Conservation (phyloP, 129 eudicot species). For the Sambucus nigra region DNA sequence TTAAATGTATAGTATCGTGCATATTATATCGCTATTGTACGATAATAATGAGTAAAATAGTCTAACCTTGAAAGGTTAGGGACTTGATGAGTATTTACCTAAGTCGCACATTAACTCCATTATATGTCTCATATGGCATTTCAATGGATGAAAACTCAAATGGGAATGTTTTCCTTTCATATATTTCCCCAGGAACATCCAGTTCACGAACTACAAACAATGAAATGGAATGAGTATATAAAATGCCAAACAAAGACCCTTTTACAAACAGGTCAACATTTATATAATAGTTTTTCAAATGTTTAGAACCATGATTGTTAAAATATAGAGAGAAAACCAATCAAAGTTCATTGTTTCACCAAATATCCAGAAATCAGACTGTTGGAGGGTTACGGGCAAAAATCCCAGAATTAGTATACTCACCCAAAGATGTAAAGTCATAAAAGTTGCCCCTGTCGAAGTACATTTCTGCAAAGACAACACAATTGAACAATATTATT, state of each 20-base stretch:
- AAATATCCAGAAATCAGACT: too few species aligned
- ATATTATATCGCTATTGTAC: too few species aligned
- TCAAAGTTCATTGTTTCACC: constrained; percentile 1
- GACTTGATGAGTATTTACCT: constrained; percentile 36
- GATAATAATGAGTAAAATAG: too few species aligned
- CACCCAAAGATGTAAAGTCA: constrained; percentile 96
- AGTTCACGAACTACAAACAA: constrained; percentile 78
- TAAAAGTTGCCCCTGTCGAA: constrained; percentile 97
- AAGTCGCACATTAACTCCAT: constrained; percentile 91
- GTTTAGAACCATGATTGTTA: not conserved
- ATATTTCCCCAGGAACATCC: constrained; percentile 98
- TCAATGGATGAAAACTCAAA: constrained; percentile 93
- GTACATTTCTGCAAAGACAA: constrained; percentile 75
- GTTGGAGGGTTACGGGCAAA: not conserved
- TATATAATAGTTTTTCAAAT: constrained; percentile 1
- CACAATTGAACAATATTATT: constrained; percentile 4
- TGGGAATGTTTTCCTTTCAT: constrained; percentile 84
- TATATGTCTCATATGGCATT: constrained; percentile 96
- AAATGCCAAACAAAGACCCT: not conserved
- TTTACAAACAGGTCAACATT: not conserved
- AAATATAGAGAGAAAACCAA: not conserved
- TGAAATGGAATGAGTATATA: not conserved
- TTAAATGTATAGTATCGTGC: too few species aligned
- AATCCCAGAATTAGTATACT: constrained; percentile 19
- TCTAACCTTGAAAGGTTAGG: constrained; percentile 1